Conservation (phyloP, 306 rosid genomes). For the Echinosophora koreensis region DNA sequence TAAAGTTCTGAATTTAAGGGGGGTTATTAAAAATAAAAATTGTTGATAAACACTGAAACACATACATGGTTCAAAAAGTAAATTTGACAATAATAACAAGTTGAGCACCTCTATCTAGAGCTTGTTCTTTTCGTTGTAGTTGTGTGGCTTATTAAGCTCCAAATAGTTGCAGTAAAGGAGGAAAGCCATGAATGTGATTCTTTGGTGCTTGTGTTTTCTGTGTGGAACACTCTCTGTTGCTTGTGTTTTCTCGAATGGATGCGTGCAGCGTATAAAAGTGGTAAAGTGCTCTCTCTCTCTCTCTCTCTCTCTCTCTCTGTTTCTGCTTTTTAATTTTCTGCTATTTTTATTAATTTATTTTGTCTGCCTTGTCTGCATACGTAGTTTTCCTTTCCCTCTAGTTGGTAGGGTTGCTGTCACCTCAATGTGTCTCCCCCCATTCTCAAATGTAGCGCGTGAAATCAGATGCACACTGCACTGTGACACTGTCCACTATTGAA, state of each 20-base stretch:
- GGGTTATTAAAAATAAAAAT: slow-evolving; percentile 14
- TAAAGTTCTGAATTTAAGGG: neutral
- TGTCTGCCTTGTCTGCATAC: slow-evolving; percentile 67
- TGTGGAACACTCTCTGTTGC: slow-evolving; percentile 58
- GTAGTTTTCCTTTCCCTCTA: slow-evolving; percentile 59
- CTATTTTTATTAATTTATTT: slow-evolving; percentile 24
- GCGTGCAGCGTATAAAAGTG: slow-evolving; percentile 98
- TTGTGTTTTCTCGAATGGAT: slow-evolving; percentile 79
- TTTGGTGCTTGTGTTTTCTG: slow-evolving; percentile 39
- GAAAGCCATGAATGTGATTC: slow-evolving; percentile 49
- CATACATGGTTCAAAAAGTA: slow-evolving; percentile 31
- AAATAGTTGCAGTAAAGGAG: slow-evolving; percentile 22
- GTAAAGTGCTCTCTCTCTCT: slow-evolving; percentile 71
- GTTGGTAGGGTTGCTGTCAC: slow-evolving; percentile 61
- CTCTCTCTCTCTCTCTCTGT: slow-evolving; percentile 42
- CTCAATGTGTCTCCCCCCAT: slow-evolving; percentile 7
- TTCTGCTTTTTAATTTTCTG: slow-evolving; percentile 18
- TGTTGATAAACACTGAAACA: slow-evolving; percentile 36
- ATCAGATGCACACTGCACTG: neutral
- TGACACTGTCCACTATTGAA: neutral
- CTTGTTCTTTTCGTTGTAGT: slow-evolving; percentile 16
- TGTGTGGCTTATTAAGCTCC: slow-evolving; percentile 27
- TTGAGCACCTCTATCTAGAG: slow-evolving; percentile 40
- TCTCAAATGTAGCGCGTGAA: slow-evolving; percentile 35
- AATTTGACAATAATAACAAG: neutral